Percentiles rank a stretch among this genome's conserved stretches.
phyloP scores from a whole-genome alignment of 768 basidiomycete species.

The Lactarius evosmus region DNA sequence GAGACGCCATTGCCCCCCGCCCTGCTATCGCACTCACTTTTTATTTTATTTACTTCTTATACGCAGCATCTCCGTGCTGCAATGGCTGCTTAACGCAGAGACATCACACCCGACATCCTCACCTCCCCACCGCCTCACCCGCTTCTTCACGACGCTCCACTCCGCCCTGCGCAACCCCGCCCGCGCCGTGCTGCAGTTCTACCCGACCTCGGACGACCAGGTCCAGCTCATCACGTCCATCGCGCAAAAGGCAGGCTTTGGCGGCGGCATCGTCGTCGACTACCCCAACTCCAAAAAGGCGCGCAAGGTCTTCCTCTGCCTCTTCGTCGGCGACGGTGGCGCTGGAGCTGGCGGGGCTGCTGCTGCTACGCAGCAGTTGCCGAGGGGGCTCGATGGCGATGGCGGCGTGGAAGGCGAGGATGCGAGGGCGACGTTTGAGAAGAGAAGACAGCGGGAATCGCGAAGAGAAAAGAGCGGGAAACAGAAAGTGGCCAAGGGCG shows the following conservation, averaged over 20 bases:
- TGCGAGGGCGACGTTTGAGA: conserved; percentile 67
- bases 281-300: conserved; percentile 97
- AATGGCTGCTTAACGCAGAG: conserved; percentile 98
- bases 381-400: conserved; percentile 72
- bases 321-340: conserved; percentile 83
- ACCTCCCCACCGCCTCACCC: conserved; percentile 77
- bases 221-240: conserved; percentile 90
- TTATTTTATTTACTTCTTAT: conserved; percentile 3
- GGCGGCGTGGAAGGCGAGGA: conserved; percentile 47
- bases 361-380: conserved; percentile 50
- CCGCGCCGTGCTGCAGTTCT: conserved; percentile 88
- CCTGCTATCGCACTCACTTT: background rate
- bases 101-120: conserved; percentile 87
- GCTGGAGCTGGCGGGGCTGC: too few relatives aligned
- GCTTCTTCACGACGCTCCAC: conserved; percentile 92
- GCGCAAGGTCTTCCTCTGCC: conserved; percentile 88
- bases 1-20: conserved; percentile 8
- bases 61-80: conserved; percentile 90
- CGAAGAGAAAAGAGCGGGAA: conserved; percentile 59
- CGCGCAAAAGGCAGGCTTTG: conserved; percentile 94
- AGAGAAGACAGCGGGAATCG: conserved; percentile 65
- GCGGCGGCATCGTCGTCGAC: conserved; percentile 94
- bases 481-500: conserved; percentile 65
- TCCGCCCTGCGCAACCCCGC: conserved; percentile 83
- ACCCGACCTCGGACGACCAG: conserved; percentile 96